Evolutionary conservation across 306 rosid species (phyloP).

Genomic region (Hylodesmum podocarpum): DNA sequence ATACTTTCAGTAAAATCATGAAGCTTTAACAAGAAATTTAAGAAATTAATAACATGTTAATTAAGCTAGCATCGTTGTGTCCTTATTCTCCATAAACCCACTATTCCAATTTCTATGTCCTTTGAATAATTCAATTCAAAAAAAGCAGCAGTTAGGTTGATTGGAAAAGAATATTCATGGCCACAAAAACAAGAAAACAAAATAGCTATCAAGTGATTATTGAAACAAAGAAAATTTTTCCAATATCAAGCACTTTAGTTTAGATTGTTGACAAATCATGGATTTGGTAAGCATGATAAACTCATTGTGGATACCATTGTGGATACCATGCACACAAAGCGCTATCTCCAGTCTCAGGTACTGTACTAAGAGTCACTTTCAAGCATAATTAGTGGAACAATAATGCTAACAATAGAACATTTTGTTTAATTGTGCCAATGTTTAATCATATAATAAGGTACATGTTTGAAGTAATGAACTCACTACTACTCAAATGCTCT

Average conservation of each 20-base stretch:
- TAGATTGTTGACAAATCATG: not conserved
- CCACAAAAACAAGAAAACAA: not conserved
- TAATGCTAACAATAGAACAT: not conserved
- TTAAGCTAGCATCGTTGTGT: not conserved
- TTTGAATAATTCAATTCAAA: conserved; percentile 5
- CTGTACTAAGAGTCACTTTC: conserved; percentile 14
- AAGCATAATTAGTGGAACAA: conserved; percentile 26
- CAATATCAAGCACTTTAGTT: not conserved
- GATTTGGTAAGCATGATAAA: conserved; percentile 23
- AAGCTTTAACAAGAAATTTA: not conserved
- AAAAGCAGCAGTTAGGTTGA: conserved; percentile 9
- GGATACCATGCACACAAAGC: not conserved
- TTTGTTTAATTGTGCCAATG: conserved; percentile 1
- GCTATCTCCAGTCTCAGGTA: not conserved
- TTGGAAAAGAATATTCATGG: not conserved
- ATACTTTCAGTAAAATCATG: conserved; percentile 16
- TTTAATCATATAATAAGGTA: conserved; percentile 4
- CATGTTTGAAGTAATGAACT: not conserved
- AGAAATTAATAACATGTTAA: too few relatives aligned
- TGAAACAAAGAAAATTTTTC: conserved; percentile 18
- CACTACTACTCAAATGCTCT: not conserved
- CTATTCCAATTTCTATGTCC: not conserved
- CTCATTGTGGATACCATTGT: conserved; percentile 20
- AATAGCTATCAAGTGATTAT: conserved; percentile 5
- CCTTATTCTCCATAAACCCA: not conserved